Base-by-base conservation (phyloP, 805 yeast species). In the Debaryomyces prosopidis region DNA sequence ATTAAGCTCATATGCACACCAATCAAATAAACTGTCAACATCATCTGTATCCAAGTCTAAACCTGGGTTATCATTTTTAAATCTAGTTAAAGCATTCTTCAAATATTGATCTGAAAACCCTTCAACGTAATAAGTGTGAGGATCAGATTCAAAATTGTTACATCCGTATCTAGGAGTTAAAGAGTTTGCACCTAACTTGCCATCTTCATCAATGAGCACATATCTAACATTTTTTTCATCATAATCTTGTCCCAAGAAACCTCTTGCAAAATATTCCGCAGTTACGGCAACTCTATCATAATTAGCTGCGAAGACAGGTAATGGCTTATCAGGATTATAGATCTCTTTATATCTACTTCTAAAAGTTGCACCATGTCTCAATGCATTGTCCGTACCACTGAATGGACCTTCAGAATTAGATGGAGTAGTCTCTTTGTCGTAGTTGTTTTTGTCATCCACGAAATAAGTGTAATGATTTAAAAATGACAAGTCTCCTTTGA, bases 1-100 rank as follows among this genome's bases (percentile, higher is more conserved):
- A 45, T 86, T 87, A 36, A 86, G 66, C 64, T 88, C 96, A 59
- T 75, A 88, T 3, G 88, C 90, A 66, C 95, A 87, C 66, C 82
- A 75, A 9, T 73, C 69, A 55, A 85, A 82, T 50, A 87, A 55
- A 18, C 62, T 64, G 36, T 60, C 64, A 18, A 82, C 77, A 55
- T 88, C 92, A 30, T 61, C 55, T 2, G 70, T 57, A 2, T 82
- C 75, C 43, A 87, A 51, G 52, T 80, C 68, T 46, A 71, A 57
- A 2, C 82, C 84, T 2, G 81, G 80, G 43, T 87, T 80, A 40
- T 75, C 69, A 36, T 61, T 59, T 55, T 78, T 78, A 41, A 87
- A 67, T 55, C 95, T 75, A n/a, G 60, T 60, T 6, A 84, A 76
- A 20, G 88, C 87, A 15, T 63, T 68, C 5, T 61, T 54, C 51